phyloP scores from a whole-genome alignment of 306 rosid species.

The Rosa multiflora region DNA sequence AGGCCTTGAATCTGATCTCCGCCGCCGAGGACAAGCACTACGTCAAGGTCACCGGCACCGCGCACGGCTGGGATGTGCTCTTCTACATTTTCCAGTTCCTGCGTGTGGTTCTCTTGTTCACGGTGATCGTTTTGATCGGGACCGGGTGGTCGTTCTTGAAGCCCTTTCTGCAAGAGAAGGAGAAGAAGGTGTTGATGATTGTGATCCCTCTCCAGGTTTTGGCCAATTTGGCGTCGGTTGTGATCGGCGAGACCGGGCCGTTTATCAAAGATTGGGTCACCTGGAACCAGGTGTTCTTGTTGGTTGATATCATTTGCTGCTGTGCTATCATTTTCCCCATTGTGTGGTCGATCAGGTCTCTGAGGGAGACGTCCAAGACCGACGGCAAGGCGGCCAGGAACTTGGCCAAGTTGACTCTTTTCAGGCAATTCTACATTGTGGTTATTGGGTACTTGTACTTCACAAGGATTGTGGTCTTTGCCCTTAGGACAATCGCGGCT shows the following conservation, averaged over 20 bases:
- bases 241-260: conserved; percentile 91
- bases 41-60: conserved; percentile 76
- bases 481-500: conserved; percentile 83
- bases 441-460: conserved; percentile 88
- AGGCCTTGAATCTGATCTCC: conserved; percentile 66
- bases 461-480: conserved; percentile 80
- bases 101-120: conserved; percentile 71
- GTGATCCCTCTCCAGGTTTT: conserved; percentile 91
- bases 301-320: conserved; percentile 88
- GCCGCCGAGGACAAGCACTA: conserved; percentile 90
- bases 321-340: conserved; percentile 93
- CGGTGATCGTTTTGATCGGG: conserved; percentile 75
- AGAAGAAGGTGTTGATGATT: conserved; percentile 84
- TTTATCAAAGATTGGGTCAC: conserved; percentile 93
- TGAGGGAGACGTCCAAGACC: conserved; percentile 83
- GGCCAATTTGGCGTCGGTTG: conserved; percentile 82
- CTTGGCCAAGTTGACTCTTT: conserved; percentile 76
- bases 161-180: conserved; percentile 80
- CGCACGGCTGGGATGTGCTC: conserved; percentile 93
- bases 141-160: conserved; percentile 91
- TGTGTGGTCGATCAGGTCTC: conserved; percentile 86
- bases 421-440: conserved; percentile 85
- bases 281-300: conserved; percentile 88
- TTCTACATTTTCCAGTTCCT: conserved; percentile 91
- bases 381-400: conserved; percentile 90